Conservation (phyloP, 139 green algal genomes). For the Chlamydomonas schloesseri region DNA sequence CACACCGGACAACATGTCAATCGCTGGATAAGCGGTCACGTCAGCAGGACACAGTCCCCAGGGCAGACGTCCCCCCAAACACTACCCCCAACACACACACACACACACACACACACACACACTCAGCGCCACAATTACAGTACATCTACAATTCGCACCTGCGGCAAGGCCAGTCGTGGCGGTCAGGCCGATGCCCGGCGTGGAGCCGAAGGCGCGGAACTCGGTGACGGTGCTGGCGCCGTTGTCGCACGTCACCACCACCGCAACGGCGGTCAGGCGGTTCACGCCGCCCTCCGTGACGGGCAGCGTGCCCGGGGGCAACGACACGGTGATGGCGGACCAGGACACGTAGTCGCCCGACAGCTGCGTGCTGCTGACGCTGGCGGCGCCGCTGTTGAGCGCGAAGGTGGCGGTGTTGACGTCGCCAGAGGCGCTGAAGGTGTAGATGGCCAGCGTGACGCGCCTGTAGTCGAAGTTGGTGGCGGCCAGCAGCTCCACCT, state of each 20-base stretch:
- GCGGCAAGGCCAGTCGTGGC: neutral
- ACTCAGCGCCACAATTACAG: too few species aligned
- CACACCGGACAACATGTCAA: too few species aligned
- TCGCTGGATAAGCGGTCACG: too few species aligned
- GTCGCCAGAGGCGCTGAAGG: neutral
- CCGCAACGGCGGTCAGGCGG: neutral
- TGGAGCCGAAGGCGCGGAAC: neutral
- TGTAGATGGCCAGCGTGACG: neutral
- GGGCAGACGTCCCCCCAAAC: too few species aligned
- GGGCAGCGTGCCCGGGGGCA: neutral
- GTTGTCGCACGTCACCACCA: neutral
- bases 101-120: too few species aligned
- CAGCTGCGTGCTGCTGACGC: neutral
- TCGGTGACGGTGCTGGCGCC: neutral
- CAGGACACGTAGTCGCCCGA: neutral
- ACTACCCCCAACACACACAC: too few species aligned
- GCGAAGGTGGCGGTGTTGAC: neutral
- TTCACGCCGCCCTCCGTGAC: neutral
- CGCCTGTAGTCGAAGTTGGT: neutral
- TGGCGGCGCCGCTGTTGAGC: too few species aligned
- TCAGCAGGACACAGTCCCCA: too few species aligned
- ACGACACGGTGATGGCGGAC: neutral
- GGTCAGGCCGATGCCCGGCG: neutral
- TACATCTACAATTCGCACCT: neutral
- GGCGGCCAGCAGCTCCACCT: neutral